Conservation (phyloP, 208 protist genomes). For the Kentomonas sorsogonicus region DNA sequence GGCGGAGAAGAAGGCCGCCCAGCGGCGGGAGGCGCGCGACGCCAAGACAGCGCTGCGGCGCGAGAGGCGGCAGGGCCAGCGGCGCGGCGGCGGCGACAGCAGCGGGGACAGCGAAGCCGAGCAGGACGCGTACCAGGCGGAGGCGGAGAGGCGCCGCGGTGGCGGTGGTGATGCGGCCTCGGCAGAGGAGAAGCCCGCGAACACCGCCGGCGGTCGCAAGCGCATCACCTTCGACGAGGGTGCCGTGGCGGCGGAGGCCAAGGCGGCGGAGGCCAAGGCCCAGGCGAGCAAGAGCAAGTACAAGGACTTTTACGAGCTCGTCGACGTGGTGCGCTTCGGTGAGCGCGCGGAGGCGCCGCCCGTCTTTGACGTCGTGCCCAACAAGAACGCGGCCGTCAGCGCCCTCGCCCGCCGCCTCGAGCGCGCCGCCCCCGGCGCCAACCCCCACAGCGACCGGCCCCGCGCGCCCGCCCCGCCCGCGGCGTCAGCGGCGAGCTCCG, state of each 20-base stretch:
- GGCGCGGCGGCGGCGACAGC: no score
- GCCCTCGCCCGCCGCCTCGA: constrained; percentile 46
- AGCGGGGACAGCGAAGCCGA: background rate
- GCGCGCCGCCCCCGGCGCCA: no score
- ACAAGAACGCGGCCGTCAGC: constrained; percentile 59
- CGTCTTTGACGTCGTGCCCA: constrained; percentile 78
- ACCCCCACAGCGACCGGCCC: no score
- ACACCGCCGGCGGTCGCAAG: no score
- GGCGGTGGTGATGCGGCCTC: background rate
- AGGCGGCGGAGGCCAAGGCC: constrained; percentile 9
- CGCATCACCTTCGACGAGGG: constrained; percentile 41
- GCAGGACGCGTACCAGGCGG: background rate
- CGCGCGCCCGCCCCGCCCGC: no score
- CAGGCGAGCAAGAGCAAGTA: constrained; percentile 16
- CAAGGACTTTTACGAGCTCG: constrained; percentile 77
- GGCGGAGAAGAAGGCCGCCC: constrained; percentile 2
- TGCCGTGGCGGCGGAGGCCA: constrained; percentile 17
- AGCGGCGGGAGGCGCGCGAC: background rate
- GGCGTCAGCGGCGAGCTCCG: background rate
- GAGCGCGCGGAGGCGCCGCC: constrained; percentile 84
- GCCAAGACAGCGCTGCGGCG: background rate
- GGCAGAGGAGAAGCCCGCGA: constrained; percentile 1
- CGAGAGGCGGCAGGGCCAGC: background rate
- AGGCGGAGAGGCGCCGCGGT: background rate
- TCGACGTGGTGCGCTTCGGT: constrained; percentile 80